Base-by-base conservation (phyloP, 139 green algal genomes). In the Chlamydomonas asymmetrica region DNA sequence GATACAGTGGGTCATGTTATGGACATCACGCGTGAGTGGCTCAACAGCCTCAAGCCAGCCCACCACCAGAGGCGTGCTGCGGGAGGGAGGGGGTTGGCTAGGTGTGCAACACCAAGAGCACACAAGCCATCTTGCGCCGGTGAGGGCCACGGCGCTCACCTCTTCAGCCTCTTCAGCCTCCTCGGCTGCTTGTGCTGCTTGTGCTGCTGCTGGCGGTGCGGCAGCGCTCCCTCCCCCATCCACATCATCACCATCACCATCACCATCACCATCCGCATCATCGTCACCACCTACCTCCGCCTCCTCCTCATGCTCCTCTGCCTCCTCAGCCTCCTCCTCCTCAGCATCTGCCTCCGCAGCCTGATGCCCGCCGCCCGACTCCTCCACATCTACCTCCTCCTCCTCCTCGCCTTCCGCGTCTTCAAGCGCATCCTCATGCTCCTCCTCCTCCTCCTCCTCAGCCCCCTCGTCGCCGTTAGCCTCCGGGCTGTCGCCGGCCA, bases 231-330 rank as follows among this genome's bases (percentile, higher is more conserved):
- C 62, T 41, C 40, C 27, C 31, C 40, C 62, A 10, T 39, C n/a
- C 32, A 40, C n/a, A 27, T 10, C 62, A 40, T 39, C n/a, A 65
- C 29, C 16, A 22, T 40, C 62, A 31, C 40, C 62, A 68, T 41
- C n/a, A 22, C 62, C 62, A 27, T 41, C 62, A 22, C 38, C 22
- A 22, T 57, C 52, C 9, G 54, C 77, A 5, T 84, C 67, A 23
- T 73, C 73, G 22, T 84, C 73, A 6, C 77, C 88, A 49, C 92
- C 87, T 34, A 87, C 87, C 34, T 93, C 88, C 32, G 22, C 43
- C 39, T 56, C 35, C n/a, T 61, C n/a, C 22, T 71, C 45, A 9
- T 80, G 74, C 66, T 69, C 66, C 1, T 74, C 41, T 20, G n/a
- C 78, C 79, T 77, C 78, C n/a, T 89, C 88, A 43, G 83, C 83